phyloP scores from a whole-genome alignment of 768 basidiomycete genomes.

The Roridomyces roridus region DNA sequence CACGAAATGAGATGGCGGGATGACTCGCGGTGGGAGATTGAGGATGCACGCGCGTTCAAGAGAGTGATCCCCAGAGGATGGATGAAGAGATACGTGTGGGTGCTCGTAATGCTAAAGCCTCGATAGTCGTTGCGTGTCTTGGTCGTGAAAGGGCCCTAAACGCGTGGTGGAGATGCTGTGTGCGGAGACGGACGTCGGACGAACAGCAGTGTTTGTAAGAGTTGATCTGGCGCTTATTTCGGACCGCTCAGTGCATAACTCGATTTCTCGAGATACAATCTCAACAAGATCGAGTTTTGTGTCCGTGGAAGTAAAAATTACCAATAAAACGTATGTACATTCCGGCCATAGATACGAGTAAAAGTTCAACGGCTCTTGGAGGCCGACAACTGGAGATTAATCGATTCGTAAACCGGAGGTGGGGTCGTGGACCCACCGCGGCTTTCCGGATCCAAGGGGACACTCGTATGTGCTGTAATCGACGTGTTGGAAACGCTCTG shows the following conservation, averaged over 20 bases:
- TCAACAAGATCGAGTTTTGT: too few relatives aligned
- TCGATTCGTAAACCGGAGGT: too few relatives aligned
- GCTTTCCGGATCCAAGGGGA: too few relatives aligned
- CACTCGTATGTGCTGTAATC: too few relatives aligned
- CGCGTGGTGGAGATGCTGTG: slow-evolving; percentile 9
- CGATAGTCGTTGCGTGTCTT: background rate
- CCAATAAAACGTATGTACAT: too few relatives aligned
- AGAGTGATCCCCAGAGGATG: background rate
- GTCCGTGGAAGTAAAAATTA: too few relatives aligned
- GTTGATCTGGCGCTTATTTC: slow-evolving; percentile 6
- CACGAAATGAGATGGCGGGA: background rate
- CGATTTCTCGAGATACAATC: too few relatives aligned
- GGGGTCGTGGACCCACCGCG: too few relatives aligned
- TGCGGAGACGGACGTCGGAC: background rate
- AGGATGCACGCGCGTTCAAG: background rate
- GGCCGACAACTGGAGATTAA: too few relatives aligned
- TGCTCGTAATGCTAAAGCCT: slow-evolving; percentile 2
- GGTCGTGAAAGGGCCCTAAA: slow-evolving; percentile 10
- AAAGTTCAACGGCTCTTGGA: too few relatives aligned
- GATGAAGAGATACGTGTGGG: slow-evolving; percentile 13
- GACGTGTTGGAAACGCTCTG: too few relatives aligned
- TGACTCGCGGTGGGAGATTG: background rate
- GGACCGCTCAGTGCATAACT: background rate
- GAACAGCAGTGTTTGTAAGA: background rate
- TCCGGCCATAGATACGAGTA: too few relatives aligned